Base-by-base conservation (phyloP, 169 alveolate genomes). In the Neospora caninum region DNA sequence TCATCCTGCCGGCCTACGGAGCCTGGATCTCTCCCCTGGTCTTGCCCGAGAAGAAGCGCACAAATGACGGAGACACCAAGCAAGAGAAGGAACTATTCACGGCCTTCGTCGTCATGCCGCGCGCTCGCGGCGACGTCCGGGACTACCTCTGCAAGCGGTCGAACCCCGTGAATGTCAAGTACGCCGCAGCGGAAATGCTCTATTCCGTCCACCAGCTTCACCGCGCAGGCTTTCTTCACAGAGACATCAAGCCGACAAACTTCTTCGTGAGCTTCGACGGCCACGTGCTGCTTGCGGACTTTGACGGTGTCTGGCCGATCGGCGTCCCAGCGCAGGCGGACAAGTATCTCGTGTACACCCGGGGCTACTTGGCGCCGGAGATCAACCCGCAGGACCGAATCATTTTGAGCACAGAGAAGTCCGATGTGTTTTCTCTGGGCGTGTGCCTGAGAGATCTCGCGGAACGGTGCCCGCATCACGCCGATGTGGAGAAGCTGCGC, bases 211-310 rank as follows among this genome's bases (percentile, higher is more conserved):
- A 86, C 13, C 29, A 7, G 43, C 53, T 86, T 78, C 92, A 86
- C 80, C 10, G n/a, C 22, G 92, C 45, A 20, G 92, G 92, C 25
- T 34, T 49, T 86, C 1, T 86, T 1, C 92, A 86, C 80, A 45
- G 92, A 45, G 92, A 86, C 49, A 53, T 86, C 70, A 49, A 43
- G 45, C 80, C n/a, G 34, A 45, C n/a, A 27, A 86, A 86, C n/a
- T 86, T 49, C 80, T 53, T 45, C 34, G 53, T 86, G 43, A 10
- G 45, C n/a, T 53, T 6, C n/a, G 42, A 29, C 80, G 92, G 92
- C 10, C 92, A 86, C 80, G 43, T 86, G 34, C 45, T 49, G 25
- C 43, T 86, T 31, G 92, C 80, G 16, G 92, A 86, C 45, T 45
- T 86, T 29, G 92, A 86, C 25, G 80, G 80, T 27, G 80, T 86